These are phyloP conservation scores for Boletus fagicola DNA, from an alignment of 768 basidiomycete species.

Conservation along the genomic window DNA sequence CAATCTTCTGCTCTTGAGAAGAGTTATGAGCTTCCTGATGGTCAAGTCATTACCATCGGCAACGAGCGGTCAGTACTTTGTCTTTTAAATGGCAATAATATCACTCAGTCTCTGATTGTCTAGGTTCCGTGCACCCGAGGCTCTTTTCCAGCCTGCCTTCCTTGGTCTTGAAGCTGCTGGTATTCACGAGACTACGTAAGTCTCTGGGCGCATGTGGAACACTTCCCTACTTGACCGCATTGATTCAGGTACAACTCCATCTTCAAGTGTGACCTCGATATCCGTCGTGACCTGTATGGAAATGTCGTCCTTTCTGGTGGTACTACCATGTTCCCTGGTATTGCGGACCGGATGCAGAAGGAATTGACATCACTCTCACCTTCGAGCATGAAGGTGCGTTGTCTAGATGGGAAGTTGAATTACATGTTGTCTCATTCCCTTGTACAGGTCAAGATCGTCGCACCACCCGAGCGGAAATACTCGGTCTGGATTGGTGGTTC, in stretches of 20 bases:
- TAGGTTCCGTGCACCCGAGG: constrained; percentile 57
- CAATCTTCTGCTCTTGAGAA: constrained; percentile 89
- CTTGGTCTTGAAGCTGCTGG: constrained; percentile 76
- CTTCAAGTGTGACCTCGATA: constrained; percentile 69
- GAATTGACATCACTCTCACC: constrained; percentile 79
- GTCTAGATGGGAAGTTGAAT: background rate
- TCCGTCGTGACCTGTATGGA: constrained; percentile 37
- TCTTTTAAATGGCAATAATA: background rate
- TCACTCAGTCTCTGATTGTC: background rate
- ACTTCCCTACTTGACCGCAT: background rate
- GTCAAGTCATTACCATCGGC: constrained; percentile 88
- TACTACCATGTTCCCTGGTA: constrained; percentile 96
- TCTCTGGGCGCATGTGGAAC: background rate
- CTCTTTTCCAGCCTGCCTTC: constrained; percentile 59
- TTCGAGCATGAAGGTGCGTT: constrained; percentile 77
- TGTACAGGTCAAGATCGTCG: constrained; percentile 79
- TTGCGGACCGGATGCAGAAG: constrained; percentile 94
- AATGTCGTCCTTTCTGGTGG: constrained; percentile 63
- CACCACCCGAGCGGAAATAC: constrained; percentile 92
- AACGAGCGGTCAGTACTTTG: constrained; percentile 50
- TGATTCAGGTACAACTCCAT: constrained; percentile 53
- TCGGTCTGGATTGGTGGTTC: constrained; percentile 94
- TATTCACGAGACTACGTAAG: constrained; percentile 69
- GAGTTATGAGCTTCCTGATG: constrained; percentile 89
- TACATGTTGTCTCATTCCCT: background rate